Evolutionary conservation across 768 basidiomycete genomes (phyloP), one percentile per base, ranked within the genome.

Genomic region (Rhodotorula babjevae): DNA sequence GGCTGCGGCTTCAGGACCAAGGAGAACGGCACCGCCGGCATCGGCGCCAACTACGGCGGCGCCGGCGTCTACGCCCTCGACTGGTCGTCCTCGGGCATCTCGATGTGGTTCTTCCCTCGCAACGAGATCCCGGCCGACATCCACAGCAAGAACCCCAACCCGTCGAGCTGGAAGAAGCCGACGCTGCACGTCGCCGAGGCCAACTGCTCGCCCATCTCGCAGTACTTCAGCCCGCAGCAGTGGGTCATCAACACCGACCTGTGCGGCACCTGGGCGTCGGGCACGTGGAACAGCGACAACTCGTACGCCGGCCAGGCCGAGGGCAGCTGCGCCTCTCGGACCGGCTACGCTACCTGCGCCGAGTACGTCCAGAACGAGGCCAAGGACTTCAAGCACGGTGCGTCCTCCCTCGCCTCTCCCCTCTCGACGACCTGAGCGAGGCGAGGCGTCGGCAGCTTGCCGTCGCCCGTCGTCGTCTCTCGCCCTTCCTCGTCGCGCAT

Each of bases 101-200:
- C 79, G 50, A 82, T 85, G 67, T 87, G 85, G 83, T 82, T 80
- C 81, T 85, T 84, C 80, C 74, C 79, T 50, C 81, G 84, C 70
- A 75, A 71, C 71, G 19, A 55, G 9, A 61, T 78, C 59, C 78
- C 78, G 21, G 25, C 33, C 19, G 77, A 78, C 58, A 40, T 73
- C 29, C 29, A 19, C 23, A 44, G 63, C 60, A 58, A 70, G 56
- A 77, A 72, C 63, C 84, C 84, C 47, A 77, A 82, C 75, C 84
- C 84, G 52, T 70, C 76, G 27, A 73, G 68, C 46, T 85, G 84
- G 84, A 81, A 81, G 55, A 73, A 78, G 29, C 83, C 84, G 47
- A 77, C 77, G 66, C 83, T 84, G 73, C 77, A 78, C 78, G 65
- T 73, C 59, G 42, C 50, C 7, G 33, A 53, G 7, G 31, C 27